Conservation (phyloP, 2,329 filamentous ascomycete species). For the Sclerotinia borealis region DNA sequence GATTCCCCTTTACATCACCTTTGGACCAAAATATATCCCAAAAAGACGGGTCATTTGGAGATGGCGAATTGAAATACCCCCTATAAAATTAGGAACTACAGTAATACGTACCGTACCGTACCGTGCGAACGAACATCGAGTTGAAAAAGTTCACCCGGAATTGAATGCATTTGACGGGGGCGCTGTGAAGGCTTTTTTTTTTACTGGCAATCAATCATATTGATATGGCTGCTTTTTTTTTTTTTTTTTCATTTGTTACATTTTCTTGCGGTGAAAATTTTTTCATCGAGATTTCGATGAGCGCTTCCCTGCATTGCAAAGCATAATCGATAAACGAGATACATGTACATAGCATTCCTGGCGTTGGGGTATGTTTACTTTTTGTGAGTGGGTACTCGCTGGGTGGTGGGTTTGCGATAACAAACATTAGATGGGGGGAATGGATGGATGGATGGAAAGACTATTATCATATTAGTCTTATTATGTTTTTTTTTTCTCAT, state of each 20-base stretch:
- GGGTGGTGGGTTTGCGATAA: not conserved
- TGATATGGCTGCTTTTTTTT: not conserved
- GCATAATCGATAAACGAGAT: slow-evolving; percentile 6
- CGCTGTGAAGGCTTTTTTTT: not conserved
- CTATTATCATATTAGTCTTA: not conserved
- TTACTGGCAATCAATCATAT: not conserved
- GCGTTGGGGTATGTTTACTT: slow-evolving; percentile 1
- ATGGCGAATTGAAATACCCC: not conserved
- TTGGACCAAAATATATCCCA: slow-evolving; percentile 1
- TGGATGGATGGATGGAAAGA: not conserved
- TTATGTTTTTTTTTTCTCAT: not conserved
- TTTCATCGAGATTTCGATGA: slow-evolving; percentile 1
- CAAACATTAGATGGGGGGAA: slow-evolving; percentile 1
- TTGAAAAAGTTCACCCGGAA: not conserved
- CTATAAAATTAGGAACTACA: not conserved
- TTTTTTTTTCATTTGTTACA: not conserved
- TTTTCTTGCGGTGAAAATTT: not conserved
- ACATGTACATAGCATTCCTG: slow-evolving; percentile 14
- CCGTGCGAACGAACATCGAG: not conserved
- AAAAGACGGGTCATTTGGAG: not conserved
- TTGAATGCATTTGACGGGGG: not conserved
- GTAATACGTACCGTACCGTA: not conserved
- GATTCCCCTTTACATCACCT: not conserved
- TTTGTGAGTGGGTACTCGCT: not conserved
- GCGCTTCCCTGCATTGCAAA: not conserved